phyloP scores from a whole-genome alignment of 495 filamentous ascomycete genomes.

The Diplogelasinospora grovesii region DNA sequence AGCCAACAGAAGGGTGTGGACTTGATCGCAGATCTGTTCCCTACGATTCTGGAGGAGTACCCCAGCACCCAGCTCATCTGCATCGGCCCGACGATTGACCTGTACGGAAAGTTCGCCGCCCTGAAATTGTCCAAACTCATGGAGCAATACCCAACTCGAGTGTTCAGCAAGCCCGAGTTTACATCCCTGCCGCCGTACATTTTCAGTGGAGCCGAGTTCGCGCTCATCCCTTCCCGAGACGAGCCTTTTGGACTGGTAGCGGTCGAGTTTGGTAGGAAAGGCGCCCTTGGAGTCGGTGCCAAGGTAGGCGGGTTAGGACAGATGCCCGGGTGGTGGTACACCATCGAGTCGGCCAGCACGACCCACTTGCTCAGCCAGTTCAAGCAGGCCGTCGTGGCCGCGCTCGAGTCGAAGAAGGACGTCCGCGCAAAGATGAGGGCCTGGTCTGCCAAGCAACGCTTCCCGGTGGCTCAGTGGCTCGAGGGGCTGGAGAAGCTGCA shows the following conservation, averaged over 20 bases:
- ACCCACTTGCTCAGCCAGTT: constrained; percentile 65
- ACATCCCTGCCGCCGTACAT: constrained; percentile 63
- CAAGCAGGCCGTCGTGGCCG: constrained; percentile 58
- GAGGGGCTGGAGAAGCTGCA: constrained; percentile 55
- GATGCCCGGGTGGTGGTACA: constrained; percentile 72
- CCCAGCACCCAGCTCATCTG: constrained; percentile 60
- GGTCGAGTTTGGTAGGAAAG: constrained; percentile 72
- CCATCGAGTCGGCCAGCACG: constrained; percentile 58
- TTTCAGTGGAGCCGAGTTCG: constrained; percentile 70
- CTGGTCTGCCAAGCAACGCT: constrained; percentile 62
- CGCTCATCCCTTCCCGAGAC: constrained; percentile 66
- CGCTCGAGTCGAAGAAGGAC: constrained; percentile 51
- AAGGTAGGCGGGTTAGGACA: constrained; percentile 61
- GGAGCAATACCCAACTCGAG: constrained; percentile 61
- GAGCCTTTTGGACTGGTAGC: constrained; percentile 72
- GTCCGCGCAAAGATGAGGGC: constrained; percentile 64
- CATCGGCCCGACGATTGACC: constrained; percentile 64
- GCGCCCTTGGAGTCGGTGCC: constrained; percentile 66
- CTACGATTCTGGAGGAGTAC: constrained; percentile 55
- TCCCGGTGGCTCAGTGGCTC: constrained; percentile 62
- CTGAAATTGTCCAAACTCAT: constrained; percentile 64
- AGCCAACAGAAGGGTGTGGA: constrained; percentile 71
- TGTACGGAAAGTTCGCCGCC: constrained; percentile 70
- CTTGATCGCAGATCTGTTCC: constrained; percentile 67
- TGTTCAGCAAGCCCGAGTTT: constrained; percentile 68